Percentiles rank a stretch among this genome's conserved stretches.
Conservation (phyloP, 2,329 filamentous ascomycete genomes). For the Fusarium sp. region DNA sequence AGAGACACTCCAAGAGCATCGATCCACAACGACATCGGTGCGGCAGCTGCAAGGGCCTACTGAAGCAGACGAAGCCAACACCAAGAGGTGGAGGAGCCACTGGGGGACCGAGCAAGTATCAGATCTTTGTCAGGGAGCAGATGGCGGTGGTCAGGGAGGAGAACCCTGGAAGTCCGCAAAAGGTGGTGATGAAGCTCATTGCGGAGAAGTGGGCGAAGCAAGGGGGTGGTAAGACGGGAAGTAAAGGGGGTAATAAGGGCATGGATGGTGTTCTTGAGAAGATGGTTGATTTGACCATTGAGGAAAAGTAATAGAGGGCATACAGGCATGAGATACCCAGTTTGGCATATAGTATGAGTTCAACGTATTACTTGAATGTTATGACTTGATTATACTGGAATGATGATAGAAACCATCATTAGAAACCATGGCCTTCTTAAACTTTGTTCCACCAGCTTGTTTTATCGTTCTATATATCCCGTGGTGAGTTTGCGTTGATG, state of each 20-base stretch:
- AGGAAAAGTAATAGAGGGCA: constrained; percentile 25
- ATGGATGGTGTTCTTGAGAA: constrained; percentile 40
- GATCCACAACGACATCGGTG: constrained; percentile 79
- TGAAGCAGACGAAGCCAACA: constrained; percentile 84
- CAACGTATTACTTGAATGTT: neutral
- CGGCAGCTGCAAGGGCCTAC: constrained; percentile 76
- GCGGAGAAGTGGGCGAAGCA: constrained; percentile 71
- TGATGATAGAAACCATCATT: neutral
- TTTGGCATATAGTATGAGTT: neutral
- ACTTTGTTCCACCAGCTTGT: neutral
- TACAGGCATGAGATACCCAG: constrained; percentile 14
- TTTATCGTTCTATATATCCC: too few relatives aligned
- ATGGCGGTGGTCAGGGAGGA: constrained; percentile 71
- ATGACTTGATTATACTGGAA: neutral
- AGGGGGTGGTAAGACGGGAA: constrained; percentile 50
- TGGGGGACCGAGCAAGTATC: constrained; percentile 56
- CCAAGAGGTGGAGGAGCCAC: constrained; percentile 56
- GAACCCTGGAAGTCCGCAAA: constrained; percentile 70
- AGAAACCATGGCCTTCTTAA: neutral
- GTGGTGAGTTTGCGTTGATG: neutral
- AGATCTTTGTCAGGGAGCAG: constrained; percentile 73
- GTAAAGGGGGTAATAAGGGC: constrained; percentile 23
- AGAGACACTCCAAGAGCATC: constrained; percentile 88
- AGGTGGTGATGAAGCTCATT: constrained; percentile 76
- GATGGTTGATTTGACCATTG: constrained; percentile 46